A percentile compares a stretch with the other conserved stretches of the same genome.
phyloP scores from a whole-genome alignment of 2,329 filamentous ascomycete species.

The Coniochaeta ligniaria region DNA sequence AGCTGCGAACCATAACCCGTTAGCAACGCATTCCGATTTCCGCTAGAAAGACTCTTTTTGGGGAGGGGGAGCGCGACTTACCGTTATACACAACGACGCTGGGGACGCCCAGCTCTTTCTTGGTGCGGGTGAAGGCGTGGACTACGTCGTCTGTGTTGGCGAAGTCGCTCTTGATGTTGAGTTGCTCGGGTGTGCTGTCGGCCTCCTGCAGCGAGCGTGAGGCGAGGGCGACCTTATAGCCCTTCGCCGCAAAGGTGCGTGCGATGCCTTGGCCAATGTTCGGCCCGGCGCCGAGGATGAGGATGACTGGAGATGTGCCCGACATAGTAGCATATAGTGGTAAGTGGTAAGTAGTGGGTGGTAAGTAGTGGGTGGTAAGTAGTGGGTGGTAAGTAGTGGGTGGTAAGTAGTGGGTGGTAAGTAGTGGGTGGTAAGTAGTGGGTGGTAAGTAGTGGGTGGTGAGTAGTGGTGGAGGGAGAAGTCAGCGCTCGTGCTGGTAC shows the following conservation, averaged over 20 bases:
- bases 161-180: conserved; percentile 28
- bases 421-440: neutral
- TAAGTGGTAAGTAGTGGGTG: neutral
- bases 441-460: neutral
- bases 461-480: neutral
- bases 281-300: conserved; percentile 35
- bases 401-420: neutral
- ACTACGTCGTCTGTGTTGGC: conserved; percentile 24
- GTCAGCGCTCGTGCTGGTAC: neutral
- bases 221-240: conserved; percentile 33
- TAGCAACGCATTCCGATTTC: neutral
- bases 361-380: neutral
- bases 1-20: neutral
- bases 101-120: conserved; percentile 13
- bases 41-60: neutral
- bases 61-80: neutral
- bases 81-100: conserved; percentile 3
- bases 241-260: conserved; percentile 28
- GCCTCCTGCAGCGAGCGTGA: conserved; percentile 23
- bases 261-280: conserved; percentile 29
- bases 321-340: conserved; percentile 5
- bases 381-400: neutral
- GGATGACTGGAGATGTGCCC: conserved; percentile 16
- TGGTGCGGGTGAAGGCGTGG: conserved; percentile 29
- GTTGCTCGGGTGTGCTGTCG: conserved; percentile 16